phyloP scores from a whole-genome alignment of 2,329 filamentous ascomycete genomes.

The Pseudogymnoascus sp. region DNA sequence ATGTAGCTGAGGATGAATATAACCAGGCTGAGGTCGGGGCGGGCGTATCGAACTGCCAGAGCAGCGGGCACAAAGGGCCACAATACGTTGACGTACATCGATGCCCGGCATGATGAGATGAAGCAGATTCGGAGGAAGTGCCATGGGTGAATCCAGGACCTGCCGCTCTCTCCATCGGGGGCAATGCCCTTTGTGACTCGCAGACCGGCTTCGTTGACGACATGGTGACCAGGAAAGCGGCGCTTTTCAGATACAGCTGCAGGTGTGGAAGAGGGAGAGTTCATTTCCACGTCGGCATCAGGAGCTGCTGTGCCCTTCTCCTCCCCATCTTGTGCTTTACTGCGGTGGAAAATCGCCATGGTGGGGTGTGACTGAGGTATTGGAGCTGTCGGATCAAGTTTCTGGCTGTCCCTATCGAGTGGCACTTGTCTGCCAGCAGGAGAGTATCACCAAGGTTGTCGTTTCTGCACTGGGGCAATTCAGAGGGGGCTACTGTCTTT shows the following conservation, averaged over 20 bases:
- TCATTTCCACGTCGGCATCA: neutral
- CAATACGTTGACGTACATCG: constrained; percentile 58
- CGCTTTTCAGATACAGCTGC: neutral
- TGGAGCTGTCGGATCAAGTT: neutral
- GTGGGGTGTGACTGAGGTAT: neutral
- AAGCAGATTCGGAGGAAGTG: constrained; percentile 57
- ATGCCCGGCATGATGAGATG: constrained; percentile 53
- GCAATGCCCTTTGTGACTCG: constrained; percentile 30
- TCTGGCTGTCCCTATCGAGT: neutral
- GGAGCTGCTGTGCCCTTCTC: neutral
- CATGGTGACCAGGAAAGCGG: neutral
- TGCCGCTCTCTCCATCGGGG: constrained; percentile 58
- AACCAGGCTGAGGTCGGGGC: constrained; percentile 48
- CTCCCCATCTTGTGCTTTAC: neutral
- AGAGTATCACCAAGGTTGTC: neutral
- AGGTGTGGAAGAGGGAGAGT: neutral
- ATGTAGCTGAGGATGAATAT: constrained; percentile 66
- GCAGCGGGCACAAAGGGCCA: constrained; percentile 69
- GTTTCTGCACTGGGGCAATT: neutral
- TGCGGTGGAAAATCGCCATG: neutral
- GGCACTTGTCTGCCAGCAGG: neutral
- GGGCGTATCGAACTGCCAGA: constrained; percentile 52
- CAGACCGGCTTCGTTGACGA: constrained; percentile 23
- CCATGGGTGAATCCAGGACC: constrained; percentile 53
- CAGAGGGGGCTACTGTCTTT: neutral